phyloP scores from a whole-genome alignment of 148 eudicot genomes.

The Spergularia marina region DNA sequence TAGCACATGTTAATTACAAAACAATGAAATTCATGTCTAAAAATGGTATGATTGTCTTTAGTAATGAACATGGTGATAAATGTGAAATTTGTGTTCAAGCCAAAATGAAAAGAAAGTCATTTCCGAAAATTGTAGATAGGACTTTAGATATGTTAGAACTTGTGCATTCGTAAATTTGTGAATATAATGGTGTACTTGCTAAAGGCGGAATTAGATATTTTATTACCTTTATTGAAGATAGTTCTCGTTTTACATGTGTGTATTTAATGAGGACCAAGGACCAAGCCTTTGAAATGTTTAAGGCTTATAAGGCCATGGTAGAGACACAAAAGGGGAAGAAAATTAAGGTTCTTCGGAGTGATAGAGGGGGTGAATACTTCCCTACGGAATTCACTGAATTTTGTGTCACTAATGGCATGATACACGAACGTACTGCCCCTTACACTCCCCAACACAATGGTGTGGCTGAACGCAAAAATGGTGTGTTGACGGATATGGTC shows the following conservation, averaged over 20 bases:
- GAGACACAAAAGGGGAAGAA: constrained; percentile 17
- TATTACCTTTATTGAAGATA: no score
- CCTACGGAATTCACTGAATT: background rate
- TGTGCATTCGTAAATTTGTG: constrained; percentile 7
- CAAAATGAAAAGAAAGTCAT: constrained; percentile 1
- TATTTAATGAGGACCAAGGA: constrained; percentile 2
- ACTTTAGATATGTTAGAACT: background rate
- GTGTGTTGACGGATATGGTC: background rate
- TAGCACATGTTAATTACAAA: constrained; percentile 4
- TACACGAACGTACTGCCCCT: constrained; percentile 8
- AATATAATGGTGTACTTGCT: background rate
- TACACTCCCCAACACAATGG: constrained; percentile 12
- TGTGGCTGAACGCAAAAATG: background rate
- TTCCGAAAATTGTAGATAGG: background rate
- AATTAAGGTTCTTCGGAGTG: background rate
- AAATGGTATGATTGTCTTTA: background rate
- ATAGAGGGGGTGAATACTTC: constrained; percentile 16
- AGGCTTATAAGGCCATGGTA: constrained; percentile 3
- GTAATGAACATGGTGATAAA: constrained; percentile 3
- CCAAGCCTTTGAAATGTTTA: constrained; percentile 1
- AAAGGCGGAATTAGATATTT: no score
- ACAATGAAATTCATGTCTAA: constrained; percentile 4
- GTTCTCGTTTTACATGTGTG: no score
- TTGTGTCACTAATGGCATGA: background rate
- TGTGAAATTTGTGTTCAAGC: constrained; percentile 13